Evolutionary conservation across 257 asterid species (phyloP), one percentile per base, ranked within the genome.

Genomic region (Gentiana dahurica): DNA sequence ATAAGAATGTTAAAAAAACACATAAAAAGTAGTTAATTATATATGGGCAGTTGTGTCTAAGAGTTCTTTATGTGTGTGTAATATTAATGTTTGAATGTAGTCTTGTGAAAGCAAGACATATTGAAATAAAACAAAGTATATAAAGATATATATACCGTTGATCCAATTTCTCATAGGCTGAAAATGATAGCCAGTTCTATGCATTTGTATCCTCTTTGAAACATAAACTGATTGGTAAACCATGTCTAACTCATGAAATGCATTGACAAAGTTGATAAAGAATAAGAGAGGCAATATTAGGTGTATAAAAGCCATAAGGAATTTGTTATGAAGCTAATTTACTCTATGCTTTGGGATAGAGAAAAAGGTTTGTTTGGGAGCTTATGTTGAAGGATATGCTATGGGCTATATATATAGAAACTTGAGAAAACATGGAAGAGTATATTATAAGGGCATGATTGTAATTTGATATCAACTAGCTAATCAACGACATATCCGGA

Each of bases 161-260:
- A 85, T 75, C 94, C 94, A 85, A 57, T 79, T 56, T 55, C 34
- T 69, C 34, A 53, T 59, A 43, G 94, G 94, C 15, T 85, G 94
- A 47, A 81, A 85, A 56, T 85, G 94, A 50, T 66, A 85, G 5
- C 71, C 83, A 33, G 91, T 72, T 65, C 90, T 66, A 72, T 77
- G 85, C 0, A 52, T 57, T 57, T 34, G 34, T 34, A 24, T 12
- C 12, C 7, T 36, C 4, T 78, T 71, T 43, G 61, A 33, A 1
- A 53, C 32, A 1, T 71, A 5, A 3, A 57, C n/a, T 2, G 75
- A 58, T 34, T 75, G 77, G 6, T 67, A 63, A 1, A 57, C 51
- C 15, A 13, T 32, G 61, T 15, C 76, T 9, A 72, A 59, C 12
- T 70, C 52, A 53, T 84, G 94, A 1, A 80, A 81, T 2, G 77